Percentiles rank a stretch among this genome's conserved stretches.
Evolutionary conservation across 2,329 filamentous ascomycete genomes (phyloP).

Genomic region (Trichoderma sp.): DNA sequence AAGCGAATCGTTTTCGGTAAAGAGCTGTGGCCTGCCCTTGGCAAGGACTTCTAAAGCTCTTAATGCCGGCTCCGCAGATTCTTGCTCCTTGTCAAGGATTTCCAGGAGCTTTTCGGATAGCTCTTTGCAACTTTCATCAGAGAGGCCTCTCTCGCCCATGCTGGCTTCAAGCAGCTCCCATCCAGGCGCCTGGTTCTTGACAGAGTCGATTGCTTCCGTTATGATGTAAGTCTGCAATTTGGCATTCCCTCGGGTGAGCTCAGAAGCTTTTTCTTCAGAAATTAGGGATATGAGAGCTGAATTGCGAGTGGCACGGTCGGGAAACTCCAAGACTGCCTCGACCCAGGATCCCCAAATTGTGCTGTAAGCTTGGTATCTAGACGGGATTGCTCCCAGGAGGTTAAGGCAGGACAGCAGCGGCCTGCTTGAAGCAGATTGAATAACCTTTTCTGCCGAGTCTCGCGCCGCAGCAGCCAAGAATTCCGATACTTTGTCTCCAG

Average conservation of each 20-base stretch:
- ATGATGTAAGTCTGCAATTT: constrained; percentile 50
- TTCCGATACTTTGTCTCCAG: constrained; percentile 38
- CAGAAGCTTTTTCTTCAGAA: constrained; percentile 41
- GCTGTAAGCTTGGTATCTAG: constrained; percentile 38
- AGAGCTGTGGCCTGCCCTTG: constrained; percentile 43
- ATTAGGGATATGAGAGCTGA: constrained; percentile 46
- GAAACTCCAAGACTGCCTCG: constrained; percentile 39
- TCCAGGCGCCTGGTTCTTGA: constrained; percentile 32
- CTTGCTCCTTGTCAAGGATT: constrained; percentile 33
- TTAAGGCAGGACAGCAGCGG: constrained; percentile 66
- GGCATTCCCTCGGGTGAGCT: constrained; percentile 39
- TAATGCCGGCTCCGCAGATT: constrained; percentile 35
- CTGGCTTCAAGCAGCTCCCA: constrained; percentile 51
- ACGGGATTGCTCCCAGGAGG: constrained; percentile 47
- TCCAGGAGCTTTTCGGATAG: constrained; percentile 38
- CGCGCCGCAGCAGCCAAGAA: constrained; percentile 51
- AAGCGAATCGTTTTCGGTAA: constrained; percentile 44
- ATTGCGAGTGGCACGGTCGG: constrained; percentile 26
- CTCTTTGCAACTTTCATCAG: constrained; percentile 33
- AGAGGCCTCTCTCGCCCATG: constrained; percentile 43
- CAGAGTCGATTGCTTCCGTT: constrained; percentile 39
- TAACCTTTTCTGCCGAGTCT: constrained; percentile 55
- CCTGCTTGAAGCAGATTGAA: constrained; percentile 66
- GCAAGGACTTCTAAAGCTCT: constrained; percentile 49
- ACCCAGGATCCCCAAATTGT: constrained; percentile 47